Percentiles rank a stretch among this genome's conserved stretches.
These are phyloP conservation scores for Magnolia kwangsiensis DNA, from an alignment of 164 flowering plant species.

Conservation along the genomic window DNA sequence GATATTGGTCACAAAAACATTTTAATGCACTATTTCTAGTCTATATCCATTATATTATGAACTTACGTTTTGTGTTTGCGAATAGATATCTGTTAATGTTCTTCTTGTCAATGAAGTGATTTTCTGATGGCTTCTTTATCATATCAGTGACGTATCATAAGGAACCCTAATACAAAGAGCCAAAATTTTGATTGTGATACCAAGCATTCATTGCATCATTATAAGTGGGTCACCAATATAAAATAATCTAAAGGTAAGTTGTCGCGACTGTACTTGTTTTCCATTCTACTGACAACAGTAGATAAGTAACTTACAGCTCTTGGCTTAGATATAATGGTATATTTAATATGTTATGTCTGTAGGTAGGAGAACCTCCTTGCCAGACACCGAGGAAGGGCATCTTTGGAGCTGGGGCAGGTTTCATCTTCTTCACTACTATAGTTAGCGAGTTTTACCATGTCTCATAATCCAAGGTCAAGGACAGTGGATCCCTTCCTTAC, in stretches of 20 bases:
- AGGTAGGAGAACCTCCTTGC: constrained; percentile 36
- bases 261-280: neutral
- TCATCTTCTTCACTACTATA: constrained; percentile 58
- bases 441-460: constrained; percentile 58
- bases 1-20: no score
- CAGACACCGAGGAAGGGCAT: constrained; percentile 68
- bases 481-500: constrained; percentile 20
- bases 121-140: constrained; percentile 1
- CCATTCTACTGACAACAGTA: no score
- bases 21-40: no score
- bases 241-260: constrained; percentile 83
- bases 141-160: constrained; percentile 87
- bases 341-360: no score
- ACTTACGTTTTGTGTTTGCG: no score
- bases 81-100: neutral
- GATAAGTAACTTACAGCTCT: no score
- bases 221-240: constrained; percentile 97
- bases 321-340: no score
- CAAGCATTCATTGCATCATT: constrained; percentile 76
- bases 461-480: constrained; percentile 57
- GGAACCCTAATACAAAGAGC: constrained; percentile 99
- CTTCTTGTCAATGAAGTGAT: neutral
- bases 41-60: no score
- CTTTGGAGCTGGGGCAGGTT: constrained; percentile 81
- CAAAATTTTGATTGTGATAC: constrained; percentile 87